phyloP scores from a whole-genome alignment of 208 protist genomes.

The Trypanosoma caninum region DNA sequence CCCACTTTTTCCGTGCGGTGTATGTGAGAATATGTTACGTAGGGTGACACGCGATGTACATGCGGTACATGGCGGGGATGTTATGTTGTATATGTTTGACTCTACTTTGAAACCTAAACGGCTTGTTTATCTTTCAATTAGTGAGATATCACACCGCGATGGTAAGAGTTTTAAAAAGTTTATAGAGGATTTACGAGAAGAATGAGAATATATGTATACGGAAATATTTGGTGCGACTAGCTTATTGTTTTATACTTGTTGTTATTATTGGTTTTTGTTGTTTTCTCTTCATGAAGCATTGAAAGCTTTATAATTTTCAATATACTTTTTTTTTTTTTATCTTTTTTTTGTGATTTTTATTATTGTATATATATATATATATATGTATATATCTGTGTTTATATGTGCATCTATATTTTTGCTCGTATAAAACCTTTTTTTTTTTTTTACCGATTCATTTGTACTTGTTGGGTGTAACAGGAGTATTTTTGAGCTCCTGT shows the following conservation, averaged over 20 bases:
- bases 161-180: constrained; percentile 73
- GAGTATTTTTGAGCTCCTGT: not conserved
- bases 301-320: not conserved
- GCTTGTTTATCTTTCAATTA: constrained; percentile 74
- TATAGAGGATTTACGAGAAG: constrained; percentile 49
- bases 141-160: constrained; percentile 79
- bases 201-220: constrained; percentile 4
- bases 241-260: constrained; percentile 20
- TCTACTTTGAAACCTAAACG: constrained; percentile 58
- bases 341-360: too few relatives aligned
- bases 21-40: constrained; percentile 90
- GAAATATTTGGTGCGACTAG: too few relatives aligned
- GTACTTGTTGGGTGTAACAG: not conserved
- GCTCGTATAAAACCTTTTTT: not conserved
- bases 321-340: not conserved
- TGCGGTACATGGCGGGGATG: constrained; percentile 57
- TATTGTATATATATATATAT: too few relatives aligned
- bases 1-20: constrained; percentile 88
- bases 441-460: not conserved
- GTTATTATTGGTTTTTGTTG: constrained; percentile 16
- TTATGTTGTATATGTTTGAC: constrained; percentile 89
- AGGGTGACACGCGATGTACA: constrained; percentile 77
- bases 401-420: constrained; percentile 19
- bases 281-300: not conserved
- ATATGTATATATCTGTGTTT: constrained; percentile 11